These are phyloP conservation scores for Alternaria sp. DNA, from an alignment of 2,329 filamentous ascomycete species.

Conservation along the genomic window DNA sequence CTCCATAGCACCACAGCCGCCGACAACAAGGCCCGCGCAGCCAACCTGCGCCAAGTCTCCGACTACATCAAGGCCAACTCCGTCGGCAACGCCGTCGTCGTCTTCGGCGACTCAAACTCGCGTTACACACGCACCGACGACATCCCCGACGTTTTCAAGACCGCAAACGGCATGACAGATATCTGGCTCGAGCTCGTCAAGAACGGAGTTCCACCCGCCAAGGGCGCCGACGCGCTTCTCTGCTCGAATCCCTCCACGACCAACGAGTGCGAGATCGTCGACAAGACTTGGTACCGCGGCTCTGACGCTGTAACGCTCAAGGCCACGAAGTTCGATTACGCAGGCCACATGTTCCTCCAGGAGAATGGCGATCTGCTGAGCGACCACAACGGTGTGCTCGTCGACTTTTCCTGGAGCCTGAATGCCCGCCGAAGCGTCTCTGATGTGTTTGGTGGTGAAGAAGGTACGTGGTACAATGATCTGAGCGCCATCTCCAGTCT, in stretches of 20 bases:
- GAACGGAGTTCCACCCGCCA: slow-evolving; percentile 24
- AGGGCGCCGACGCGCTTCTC: slow-evolving; percentile 42
- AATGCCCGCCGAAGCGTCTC: slow-evolving; percentile 22
- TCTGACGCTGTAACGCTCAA: slow-evolving; percentile 55
- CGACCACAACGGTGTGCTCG: slow-evolving; percentile 70
- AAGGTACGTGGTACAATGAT: slow-evolving; percentile 64
- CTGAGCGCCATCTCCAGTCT: slow-evolving; percentile 49
- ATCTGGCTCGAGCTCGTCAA: slow-evolving; percentile 64
- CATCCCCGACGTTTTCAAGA: slow-evolving; percentile 59
- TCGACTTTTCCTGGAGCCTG: slow-evolving; percentile 54
- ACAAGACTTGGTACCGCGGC: slow-evolving; percentile 69
- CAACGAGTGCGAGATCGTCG: slow-evolving; percentile 67
- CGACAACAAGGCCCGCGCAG: slow-evolving; percentile 63
- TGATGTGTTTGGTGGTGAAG: slow-evolving; percentile 57
- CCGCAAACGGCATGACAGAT: slow-evolving; percentile 62
- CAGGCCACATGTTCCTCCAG: slow-evolving; percentile 63
- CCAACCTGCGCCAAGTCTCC: slow-evolving; percentile 66
- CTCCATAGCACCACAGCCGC: slow-evolving; percentile 50
- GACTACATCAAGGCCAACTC: slow-evolving; percentile 64
- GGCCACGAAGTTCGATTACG: slow-evolving; percentile 63
- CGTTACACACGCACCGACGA: slow-evolving; percentile 66
- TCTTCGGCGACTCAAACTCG: slow-evolving; percentile 71
- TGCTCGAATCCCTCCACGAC: slow-evolving; percentile 66
- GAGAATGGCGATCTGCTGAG: slow-evolving; percentile 63
- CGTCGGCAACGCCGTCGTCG: slow-evolving; percentile 65